These are phyloP conservation scores for Stipa capillata DNA, from an alignment of 176 grass and related monocot species.

Conservation along the genomic window DNA sequence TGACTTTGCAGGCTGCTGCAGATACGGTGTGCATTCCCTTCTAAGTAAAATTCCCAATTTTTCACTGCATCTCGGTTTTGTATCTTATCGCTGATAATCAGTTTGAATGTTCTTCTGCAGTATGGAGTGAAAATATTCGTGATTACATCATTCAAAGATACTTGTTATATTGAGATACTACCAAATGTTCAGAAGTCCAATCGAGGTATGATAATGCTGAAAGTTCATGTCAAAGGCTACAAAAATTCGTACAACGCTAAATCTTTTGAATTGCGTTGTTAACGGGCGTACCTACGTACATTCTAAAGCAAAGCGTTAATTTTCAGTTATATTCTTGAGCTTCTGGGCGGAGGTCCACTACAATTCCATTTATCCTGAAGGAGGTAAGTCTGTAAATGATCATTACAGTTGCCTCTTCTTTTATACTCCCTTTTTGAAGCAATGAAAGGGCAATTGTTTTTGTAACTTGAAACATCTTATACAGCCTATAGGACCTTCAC, in stretches of 20 bases:
- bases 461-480: not conserved
- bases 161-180: conserved; percentile 69
- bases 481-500: not conserved
- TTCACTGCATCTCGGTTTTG: not conserved
- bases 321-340: conserved; percentile 67
- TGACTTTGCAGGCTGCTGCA: conserved; percentile 61
- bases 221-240: not conserved
- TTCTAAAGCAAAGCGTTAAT: not conserved
- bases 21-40: conserved; percentile 33
- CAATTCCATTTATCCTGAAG: conserved; percentile 64
- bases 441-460: not conserved
- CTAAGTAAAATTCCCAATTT: not conserved
- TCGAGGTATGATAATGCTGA: conserved; percentile 30
- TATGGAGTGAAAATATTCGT: conserved; percentile 81
- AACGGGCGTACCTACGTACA: not conserved
- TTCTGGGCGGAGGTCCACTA: conserved; percentile 79
- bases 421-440: not conserved
- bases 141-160: conserved; percentile 78
- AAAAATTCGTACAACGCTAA: not conserved
- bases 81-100: not conserved
- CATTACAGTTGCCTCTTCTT: not conserved
- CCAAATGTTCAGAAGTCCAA: conserved; percentile 55
- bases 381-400: conserved; percentile 22
- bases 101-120: conserved; percentile 34
- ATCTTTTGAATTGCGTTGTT: not conserved